Conservation (phyloP, 2,329 filamentous ascomycete species). For the Calonectria leucothoes region DNA sequence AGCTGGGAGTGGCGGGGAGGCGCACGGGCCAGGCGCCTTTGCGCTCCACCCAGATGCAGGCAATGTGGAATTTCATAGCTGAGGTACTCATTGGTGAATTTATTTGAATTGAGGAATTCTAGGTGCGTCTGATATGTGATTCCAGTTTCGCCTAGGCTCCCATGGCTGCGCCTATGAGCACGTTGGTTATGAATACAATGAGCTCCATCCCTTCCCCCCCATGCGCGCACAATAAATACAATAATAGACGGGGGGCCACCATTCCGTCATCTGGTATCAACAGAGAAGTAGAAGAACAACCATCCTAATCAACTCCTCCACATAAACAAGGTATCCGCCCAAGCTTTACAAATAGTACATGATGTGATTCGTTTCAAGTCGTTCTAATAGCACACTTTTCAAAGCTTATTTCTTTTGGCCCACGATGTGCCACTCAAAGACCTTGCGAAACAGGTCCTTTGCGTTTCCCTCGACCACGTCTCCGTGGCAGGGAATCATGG, state of each 20-base stretch:
- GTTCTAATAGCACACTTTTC: background rate
- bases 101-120: background rate
- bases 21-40: constrained; percentile 2
- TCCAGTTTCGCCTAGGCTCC: background rate
- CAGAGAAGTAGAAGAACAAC: background rate
- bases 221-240: background rate
- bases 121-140: background rate
- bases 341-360: constrained; percentile 1
- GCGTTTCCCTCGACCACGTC: constrained; percentile 82
- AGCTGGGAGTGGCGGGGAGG: background rate
- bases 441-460: constrained; percentile 80
- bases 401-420: constrained; percentile 36
- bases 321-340: background rate
- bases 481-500: constrained; percentile 91
- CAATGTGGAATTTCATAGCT: background rate
- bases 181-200: background rate
- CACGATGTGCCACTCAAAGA: constrained; percentile 87
- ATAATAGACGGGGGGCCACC: background rate
- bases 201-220: background rate
- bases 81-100: background rate
- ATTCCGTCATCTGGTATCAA: constrained; percentile 25
- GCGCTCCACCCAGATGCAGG: background rate
- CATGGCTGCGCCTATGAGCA: background rate
- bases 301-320: constrained; percentile 12
- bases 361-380: background rate